Evolutionary conservation across 2,329 filamentous ascomycete species (phyloP), one percentile per base, ranked within the genome.

Genomic region (Cordyceps cateniannulata): DNA sequence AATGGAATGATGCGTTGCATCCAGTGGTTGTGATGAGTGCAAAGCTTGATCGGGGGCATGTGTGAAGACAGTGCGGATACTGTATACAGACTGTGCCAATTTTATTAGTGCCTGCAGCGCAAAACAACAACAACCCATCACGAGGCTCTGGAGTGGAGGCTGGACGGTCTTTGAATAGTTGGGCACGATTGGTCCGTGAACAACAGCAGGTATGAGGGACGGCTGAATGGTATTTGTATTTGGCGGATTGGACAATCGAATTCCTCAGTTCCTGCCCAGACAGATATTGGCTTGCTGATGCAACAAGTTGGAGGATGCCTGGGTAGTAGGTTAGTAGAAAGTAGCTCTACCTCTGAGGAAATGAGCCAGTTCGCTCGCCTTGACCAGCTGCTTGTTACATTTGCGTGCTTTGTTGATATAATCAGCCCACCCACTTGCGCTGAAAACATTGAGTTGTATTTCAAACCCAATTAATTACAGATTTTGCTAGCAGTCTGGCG

Each of bases 71-170:
- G 54, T 57, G 54, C 10, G 20, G 14, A 49, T 18, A 57, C 54
- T 57, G 54, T 57, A 49, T 49, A 22, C 25, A 57, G 44, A 49
- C 54, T 38, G 54, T 57, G 20, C 22, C 2, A 5, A 24, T 12
- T 45, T 8, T 10, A 45, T 8, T 6, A 45, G 27, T n/a, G 29
- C 2, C 32, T 40, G 52, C 22, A 20, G 20, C 45, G 44, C 29
- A 40, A 57, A 56, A 56, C 53, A 57, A 57, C 54, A 57, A 57
- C 54, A 57, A 49, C 42, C 40, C 44, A 16, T 56, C 53, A 55
- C 52, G 38, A 55, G 38, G 18, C 35, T n/a, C 20, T 32, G 42
- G 18, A 24, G 40, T 56, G 53, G 53, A 45, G 29, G 44, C 29
- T 9, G n/a, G 44, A 20, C 14, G 42, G 27, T 20, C 32, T n/a